Base-by-base conservation (phyloP, 495 filamentous ascomycete genomes). In the Penicillium silybi region DNA sequence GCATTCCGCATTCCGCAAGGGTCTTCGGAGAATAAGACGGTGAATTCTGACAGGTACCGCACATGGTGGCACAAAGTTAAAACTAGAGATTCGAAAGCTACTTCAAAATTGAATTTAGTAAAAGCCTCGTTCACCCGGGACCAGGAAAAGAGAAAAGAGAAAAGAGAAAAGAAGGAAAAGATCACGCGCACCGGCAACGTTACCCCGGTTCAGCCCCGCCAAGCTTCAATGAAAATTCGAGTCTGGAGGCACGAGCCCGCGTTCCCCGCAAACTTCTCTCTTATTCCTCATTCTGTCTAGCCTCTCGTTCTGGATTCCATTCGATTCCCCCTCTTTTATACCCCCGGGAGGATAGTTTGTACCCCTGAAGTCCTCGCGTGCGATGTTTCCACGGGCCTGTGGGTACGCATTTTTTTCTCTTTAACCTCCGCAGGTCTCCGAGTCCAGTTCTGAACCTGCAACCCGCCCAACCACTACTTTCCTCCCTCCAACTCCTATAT, bases 211-310 rank as follows among this genome's bases (percentile, higher is more conserved):
- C 23, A 4, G 10, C 25, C 23, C 43, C 40, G 56, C 57, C 57
- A 59, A 59, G 57, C 53, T 44, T 57, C 40, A n/a, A 44, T 26
- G 40, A 59, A 63, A 63, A 51, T 59, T 62, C 53, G 48, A 32
- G 38, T 42, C 35, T 41, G 39, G 42, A 56, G 34, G 25, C 52
- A 40, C 39, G 42, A 47, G 41, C 52, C 56, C 53, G 38, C 44
- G 40, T 56, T 51, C 59, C 59, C 57, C 59, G 49, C 52, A 54
- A 62, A 56, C 22, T 55, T 39, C 27, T 22, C 43, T 47, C 34
- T 25, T 52, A 32, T 42, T 44, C 48, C 50, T 53, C 26, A 3
- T 49, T 55, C 25, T 48, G 43, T 51, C 56, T 51, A 59, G 53
- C 22, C 34, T 44, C 41, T 23, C 20, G 20, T 35, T 43, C 18